Base-by-base conservation (phyloP, 768 basidiomycete species). In the Imleria badia region DNA sequence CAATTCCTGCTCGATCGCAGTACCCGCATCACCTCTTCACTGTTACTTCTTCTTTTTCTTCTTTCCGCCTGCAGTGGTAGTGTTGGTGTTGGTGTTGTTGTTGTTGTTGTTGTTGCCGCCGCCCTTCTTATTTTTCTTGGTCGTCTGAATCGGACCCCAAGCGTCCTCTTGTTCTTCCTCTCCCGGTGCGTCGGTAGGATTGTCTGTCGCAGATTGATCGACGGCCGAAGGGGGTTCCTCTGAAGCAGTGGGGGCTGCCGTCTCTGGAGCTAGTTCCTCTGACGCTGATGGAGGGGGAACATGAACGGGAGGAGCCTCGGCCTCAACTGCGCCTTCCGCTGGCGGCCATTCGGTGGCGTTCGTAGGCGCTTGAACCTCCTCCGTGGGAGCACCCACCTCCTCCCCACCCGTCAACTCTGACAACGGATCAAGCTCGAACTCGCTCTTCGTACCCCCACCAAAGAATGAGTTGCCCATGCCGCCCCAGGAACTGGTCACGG, bases 1-100 rank as follows among this genome's bases (percentile, higher is more conserved):
- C 34, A 40, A 59, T 46, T 26, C 38, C 38, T 36, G 13, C 20
- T 43, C 33, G n/a, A 48, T 20, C 58, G 40, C 52, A 61, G 49
- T 47, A 42, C 40, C 35, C 38, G 10, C 40, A 34, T 14, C 19
- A 6, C 35, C 47, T 38, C 52, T 23, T 8, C 48, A 6, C 36
- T 40, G 6, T 36, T 42, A 43, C 45, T 47, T 39, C 36, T 60
- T 66, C 55, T 59, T 60, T 6, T 62, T 64, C 48, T 59, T 59
- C 36, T 52, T 56, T 6, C 1, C 40, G 1, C 22, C 46, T 1
- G 20, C 52, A 0, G 6, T n/a, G n/a, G n/a, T n/a, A n/a, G n/a
- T n/a, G n/a, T n/a, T n/a, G n/a, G n/a, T n/a, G n/a, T n/a, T n/a
- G n/a, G n/a, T n/a, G n/a, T n/a, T n/a, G n/a, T n/a, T n/a, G n/a